Conservation (phyloP, 306 rosid species). For the Sesbania bispinosa region DNA sequence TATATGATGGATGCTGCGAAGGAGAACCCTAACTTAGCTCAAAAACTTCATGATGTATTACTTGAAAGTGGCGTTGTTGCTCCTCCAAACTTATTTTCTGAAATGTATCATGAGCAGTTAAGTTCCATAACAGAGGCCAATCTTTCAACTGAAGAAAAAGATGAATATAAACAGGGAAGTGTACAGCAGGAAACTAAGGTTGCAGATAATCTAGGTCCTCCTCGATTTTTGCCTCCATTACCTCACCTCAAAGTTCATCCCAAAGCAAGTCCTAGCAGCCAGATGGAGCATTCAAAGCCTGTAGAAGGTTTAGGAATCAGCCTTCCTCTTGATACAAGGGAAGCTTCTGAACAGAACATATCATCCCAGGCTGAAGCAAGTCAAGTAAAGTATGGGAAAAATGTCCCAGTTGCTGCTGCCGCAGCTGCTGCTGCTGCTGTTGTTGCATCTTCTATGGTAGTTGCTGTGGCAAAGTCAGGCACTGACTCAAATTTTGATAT, state of each 20-base stretch:
- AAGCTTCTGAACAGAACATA: constrained; percentile 42
- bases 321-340: constrained; percentile 50
- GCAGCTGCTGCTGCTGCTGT: constrained; percentile 98
- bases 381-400: constrained; percentile 62
- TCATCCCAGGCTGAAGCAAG: constrained; percentile 47
- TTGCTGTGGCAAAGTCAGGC: constrained; percentile 73
- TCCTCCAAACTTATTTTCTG: constrained; percentile 86
- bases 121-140: constrained; percentile 45
- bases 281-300: constrained; percentile 46
- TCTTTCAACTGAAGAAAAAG: constrained; percentile 43
- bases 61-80: constrained; percentile 97
- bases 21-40: constrained; percentile 91
- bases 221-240: constrained; percentile 70
- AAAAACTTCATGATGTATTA: constrained; percentile 88
- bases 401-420: constrained; percentile 93
- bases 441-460: constrained; percentile 95
- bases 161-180: constrained; percentile 36
- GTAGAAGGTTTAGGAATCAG: constrained; percentile 57
- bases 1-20: constrained; percentile 98
- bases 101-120: constrained; percentile 60
- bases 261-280: constrained; percentile 56
- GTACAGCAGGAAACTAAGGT: constrained; percentile 34
- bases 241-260: constrained; percentile 48
- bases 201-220: constrained; percentile 35
- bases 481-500: constrained; percentile 65